Evolutionary conservation across 2,329 filamentous ascomycete genomes (phyloP).

Genomic region (Monosporascus sp.): DNA sequence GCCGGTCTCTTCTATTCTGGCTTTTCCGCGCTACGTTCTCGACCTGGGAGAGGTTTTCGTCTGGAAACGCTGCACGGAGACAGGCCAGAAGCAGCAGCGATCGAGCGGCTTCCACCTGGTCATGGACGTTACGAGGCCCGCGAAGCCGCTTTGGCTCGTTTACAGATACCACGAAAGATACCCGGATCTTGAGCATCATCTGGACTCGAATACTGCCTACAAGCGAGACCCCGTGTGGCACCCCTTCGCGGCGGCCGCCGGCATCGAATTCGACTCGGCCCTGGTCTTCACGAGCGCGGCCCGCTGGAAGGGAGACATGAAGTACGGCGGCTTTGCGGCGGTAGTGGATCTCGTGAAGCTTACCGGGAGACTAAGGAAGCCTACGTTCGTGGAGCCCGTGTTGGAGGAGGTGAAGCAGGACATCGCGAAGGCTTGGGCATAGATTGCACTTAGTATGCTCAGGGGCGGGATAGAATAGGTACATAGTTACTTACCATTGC

Average conservation of each 20-base stretch:
- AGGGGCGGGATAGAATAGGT: no score
- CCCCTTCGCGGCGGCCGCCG: constrained; percentile 11
- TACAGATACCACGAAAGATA: constrained; percentile 13
- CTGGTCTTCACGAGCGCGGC: constrained; percentile 13
- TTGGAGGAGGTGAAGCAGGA: constrained; percentile 11
- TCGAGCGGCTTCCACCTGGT: constrained; percentile 16
- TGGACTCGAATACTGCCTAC: constrained; percentile 12
- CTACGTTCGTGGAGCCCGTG: constrained; percentile 13
- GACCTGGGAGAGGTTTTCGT: constrained; percentile 17
- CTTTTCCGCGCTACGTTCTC: constrained; percentile 14
- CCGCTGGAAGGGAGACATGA: constrained; percentile 12
- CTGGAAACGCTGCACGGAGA: constrained; percentile 8
- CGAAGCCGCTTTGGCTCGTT: constrained; percentile 16
- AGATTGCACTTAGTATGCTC: not conserved
- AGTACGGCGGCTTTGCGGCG: constrained; percentile 5
- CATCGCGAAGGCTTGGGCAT: constrained; percentile 10
- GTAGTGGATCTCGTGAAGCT: constrained; percentile 12
- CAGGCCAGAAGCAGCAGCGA: constrained; percentile 11
- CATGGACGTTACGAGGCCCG: constrained; percentile 12
- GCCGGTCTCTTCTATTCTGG: constrained; percentile 8
- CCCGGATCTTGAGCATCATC: constrained; percentile 3
- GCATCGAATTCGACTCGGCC: constrained; percentile 11
- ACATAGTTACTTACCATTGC: no score
- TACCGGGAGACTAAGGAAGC: constrained; percentile 10
- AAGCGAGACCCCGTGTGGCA: constrained; percentile 15